Evolutionary conservation across 148 eudicot genomes (phyloP).

Genomic region (Spergularia bocconei): DNA sequence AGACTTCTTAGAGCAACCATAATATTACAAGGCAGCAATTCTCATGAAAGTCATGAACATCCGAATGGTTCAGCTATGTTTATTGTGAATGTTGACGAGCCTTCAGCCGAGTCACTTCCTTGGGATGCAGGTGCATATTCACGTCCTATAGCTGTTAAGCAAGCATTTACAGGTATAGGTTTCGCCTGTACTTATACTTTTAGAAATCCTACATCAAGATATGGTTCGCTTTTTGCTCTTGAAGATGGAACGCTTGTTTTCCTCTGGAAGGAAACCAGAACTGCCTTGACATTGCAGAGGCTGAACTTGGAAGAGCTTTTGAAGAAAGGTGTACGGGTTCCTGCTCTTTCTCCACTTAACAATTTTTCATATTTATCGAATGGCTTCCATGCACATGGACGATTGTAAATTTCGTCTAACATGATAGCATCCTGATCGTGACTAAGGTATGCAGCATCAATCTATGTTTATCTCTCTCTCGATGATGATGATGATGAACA

Average conservation of each 20-base stretch:
- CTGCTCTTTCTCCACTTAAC: constrained; percentile 62
- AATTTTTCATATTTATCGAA: constrained; percentile 79
- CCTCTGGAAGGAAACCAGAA: constrained; percentile 69
- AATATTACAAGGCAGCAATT: constrained; percentile 18
- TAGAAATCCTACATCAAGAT: constrained; percentile 73
- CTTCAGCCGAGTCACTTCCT: constrained; percentile 57
- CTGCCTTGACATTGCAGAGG: constrained; percentile 59
- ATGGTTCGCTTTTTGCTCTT: constrained; percentile 69
- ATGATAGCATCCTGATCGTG: constrained; percentile 42
- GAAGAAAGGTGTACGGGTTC: constrained; percentile 76
- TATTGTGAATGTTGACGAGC: constrained; percentile 52
- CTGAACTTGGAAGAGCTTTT: constrained; percentile 58
- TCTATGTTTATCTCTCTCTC: background rate
- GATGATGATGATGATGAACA: too few species aligned
- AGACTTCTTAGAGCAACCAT: constrained; percentile 61
- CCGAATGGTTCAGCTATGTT: constrained; percentile 92
- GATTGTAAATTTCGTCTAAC: constrained; percentile 28
- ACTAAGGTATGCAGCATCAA: constrained; percentile 38
- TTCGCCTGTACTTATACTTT: constrained; percentile 77
- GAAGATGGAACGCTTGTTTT: constrained; percentile 67
- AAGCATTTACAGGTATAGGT: constrained; percentile 62
- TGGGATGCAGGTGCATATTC: constrained; percentile 58
- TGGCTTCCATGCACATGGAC: constrained; percentile 50
- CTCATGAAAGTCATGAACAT: constrained; percentile 40
- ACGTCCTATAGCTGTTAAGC: constrained; percentile 38